phyloP scores from a whole-genome alignment of 2,329 filamentous ascomycete genomes.

The Fusarium metavorans region DNA sequence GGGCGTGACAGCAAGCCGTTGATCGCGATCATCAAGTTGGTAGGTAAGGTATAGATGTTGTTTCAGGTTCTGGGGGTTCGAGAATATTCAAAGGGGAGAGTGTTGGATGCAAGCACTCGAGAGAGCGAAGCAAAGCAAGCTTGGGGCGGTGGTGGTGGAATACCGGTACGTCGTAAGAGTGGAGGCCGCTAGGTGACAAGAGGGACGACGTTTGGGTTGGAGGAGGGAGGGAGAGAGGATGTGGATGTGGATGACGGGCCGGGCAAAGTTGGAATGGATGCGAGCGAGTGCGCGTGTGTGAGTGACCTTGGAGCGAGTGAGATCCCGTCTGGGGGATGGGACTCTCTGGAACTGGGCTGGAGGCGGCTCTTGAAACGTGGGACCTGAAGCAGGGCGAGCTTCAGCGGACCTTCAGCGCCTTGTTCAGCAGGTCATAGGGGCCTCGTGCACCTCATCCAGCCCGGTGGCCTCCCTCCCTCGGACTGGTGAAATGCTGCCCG shows the following conservation, averaged over 20 bases:
- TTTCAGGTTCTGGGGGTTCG: not conserved
- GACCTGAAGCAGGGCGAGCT: constrained; percentile 2
- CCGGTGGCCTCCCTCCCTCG: not conserved
- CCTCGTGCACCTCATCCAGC: not conserved
- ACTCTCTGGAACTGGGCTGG: not conserved
- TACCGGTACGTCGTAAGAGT: constrained; percentile 25
- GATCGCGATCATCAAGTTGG: constrained; percentile 12
- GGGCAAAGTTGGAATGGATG: constrained; percentile 13
- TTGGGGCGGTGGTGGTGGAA: constrained; percentile 23
- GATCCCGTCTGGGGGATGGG: not conserved
- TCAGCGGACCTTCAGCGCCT: constrained; percentile 10
- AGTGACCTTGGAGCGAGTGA: not conserved
- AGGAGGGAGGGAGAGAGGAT: constrained; percentile 10
- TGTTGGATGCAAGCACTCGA: not conserved
- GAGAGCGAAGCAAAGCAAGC: not conserved
- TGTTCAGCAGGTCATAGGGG: constrained; percentile 21
- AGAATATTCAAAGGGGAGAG: constrained; percentile 7
- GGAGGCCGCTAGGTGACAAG: constrained; percentile 27
- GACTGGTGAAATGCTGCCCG: not conserved
- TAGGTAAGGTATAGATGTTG: not conserved
- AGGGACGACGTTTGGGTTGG: constrained; percentile 14
- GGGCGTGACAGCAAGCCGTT: constrained; percentile 16
- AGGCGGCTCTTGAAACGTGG: constrained; percentile 10
- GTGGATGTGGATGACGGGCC: constrained; percentile 16
- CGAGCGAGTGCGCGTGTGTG: not conserved